phyloP scores from a whole-genome alignment of 2,329 filamentous ascomycete genomes.

The Calycina marina region DNA sequence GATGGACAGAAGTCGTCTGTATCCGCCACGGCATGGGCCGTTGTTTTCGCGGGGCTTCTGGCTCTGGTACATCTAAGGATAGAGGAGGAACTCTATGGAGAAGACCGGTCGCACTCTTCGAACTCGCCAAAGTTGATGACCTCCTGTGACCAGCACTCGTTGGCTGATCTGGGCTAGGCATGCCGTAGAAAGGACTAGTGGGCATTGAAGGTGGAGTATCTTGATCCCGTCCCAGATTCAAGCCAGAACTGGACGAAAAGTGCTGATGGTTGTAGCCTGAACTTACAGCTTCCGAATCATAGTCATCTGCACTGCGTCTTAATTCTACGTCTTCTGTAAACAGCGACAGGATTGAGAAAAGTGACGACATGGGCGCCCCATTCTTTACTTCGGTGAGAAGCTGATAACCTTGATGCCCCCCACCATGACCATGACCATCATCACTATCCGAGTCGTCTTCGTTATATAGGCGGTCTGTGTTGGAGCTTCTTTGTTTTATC shows the following conservation, averaged over 20 bases:
- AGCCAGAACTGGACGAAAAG: conserved; percentile 15
- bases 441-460: conserved; percentile 41
- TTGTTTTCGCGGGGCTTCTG: conserved; percentile 14
- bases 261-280: conserved; percentile 18
- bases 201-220: conserved; percentile 21
- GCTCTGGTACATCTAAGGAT: conserved; percentile 40
- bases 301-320: conserved; percentile 47
- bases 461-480: conserved; percentile 25
- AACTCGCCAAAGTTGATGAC: conserved; percentile 18
- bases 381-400: conserved; percentile 95
- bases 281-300: conserved; percentile 25
- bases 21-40: conserved; percentile 27
- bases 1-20: conserved; percentile 67
- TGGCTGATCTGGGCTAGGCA: conserved; percentile 22
- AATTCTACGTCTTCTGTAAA: conserved; percentile 93
- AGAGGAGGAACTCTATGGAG: conserved; percentile 59
- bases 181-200: conserved; percentile 20
- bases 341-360: conserved; percentile 92
- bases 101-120: conserved; percentile 22
- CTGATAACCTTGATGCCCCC: conserved; percentile 74
- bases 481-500: conserved; percentile 32
- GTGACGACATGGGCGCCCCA: conserved; percentile 91
- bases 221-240: conserved; percentile 16
- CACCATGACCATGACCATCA: conserved; percentile 46
- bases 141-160: conserved; percentile 37